Evolutionary conservation across 2,329 filamentous ascomycete genomes (phyloP).

Genomic region (Cercospora canescens): DNA sequence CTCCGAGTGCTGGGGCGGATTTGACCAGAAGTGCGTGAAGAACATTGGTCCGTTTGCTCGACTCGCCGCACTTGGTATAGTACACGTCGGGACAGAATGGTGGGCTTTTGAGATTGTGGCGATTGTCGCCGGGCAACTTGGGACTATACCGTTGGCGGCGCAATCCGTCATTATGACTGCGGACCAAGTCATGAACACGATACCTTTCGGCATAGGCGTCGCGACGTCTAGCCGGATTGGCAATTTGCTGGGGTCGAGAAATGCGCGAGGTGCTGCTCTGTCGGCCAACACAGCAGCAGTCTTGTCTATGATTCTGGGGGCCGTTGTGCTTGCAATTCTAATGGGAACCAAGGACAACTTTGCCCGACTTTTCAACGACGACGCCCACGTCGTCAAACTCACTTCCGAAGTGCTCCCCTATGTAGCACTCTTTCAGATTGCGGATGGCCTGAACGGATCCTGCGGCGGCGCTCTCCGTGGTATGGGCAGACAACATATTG

Average conservation of each 20-base stretch:
- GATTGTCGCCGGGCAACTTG: conserved; percentile 75
- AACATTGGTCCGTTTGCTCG: conserved; percentile 71
- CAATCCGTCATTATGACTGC: conserved; percentile 72
- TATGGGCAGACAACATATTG: conserved; percentile 84
- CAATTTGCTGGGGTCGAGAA: conserved; percentile 72
- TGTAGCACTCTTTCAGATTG: conserved; percentile 87
- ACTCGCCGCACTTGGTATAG: conserved; percentile 71
- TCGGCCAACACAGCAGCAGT: conserved; percentile 75
- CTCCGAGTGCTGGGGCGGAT: conserved; percentile 75
- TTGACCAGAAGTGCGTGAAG: conserved; percentile 62
- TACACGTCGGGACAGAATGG: conserved; percentile 87
- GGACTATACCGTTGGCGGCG: conserved; percentile 75
- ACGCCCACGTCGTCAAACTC: conserved; percentile 67
- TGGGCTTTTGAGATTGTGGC: conserved; percentile 94
- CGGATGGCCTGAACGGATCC: conserved; percentile 80
- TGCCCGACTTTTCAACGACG: conserved; percentile 78
- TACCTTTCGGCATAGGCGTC: conserved; percentile 84
- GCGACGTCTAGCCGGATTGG: conserved; percentile 76
- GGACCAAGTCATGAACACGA: conserved; percentile 64
- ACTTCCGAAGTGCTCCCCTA: conserved; percentile 80
- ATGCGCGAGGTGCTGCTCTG: conserved; percentile 64
- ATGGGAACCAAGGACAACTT: conserved; percentile 72
- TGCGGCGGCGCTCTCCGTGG: conserved; percentile 80
- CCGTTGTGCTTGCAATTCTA: conserved; percentile 65
- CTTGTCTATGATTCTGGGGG: conserved; percentile 69